phyloP scores from a whole-genome alignment of 768 basidiomycete genomes.

The Amanita polypyramis region DNA sequence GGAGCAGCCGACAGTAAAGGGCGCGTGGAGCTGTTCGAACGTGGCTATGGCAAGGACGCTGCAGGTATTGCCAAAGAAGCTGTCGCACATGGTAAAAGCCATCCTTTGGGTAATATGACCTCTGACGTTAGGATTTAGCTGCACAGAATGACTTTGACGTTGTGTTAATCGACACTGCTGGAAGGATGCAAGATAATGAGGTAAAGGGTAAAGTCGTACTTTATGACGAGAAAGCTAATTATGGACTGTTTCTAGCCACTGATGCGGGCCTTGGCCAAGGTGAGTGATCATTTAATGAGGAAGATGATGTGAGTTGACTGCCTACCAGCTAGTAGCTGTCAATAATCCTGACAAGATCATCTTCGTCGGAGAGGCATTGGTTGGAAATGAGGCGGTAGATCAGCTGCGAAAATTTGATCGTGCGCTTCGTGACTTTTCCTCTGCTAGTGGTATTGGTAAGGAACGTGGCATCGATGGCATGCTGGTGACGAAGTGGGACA shows the following conservation, averaged over 20 bases:
- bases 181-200: constrained; percentile 99
- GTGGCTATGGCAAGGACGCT: constrained; percentile 98
- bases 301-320: background rate
- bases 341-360: constrained; percentile 97
- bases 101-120: background rate
- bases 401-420: constrained; percentile 96
- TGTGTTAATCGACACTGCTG: constrained; percentile 95
- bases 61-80: constrained; percentile 97
- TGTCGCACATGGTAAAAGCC: constrained; percentile 62
- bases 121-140: background rate
- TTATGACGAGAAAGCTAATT: background rate
- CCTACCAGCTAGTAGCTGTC: constrained; percentile 70
- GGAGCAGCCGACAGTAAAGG: constrained; percentile 60
- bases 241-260: constrained; percentile 47
- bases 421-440: constrained; percentile 85
- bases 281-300: constrained; percentile 16
- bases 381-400: constrained; percentile 98
- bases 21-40: constrained; percentile 87
- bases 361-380: constrained; percentile 96
- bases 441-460: constrained; percentile 52
- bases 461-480: constrained; percentile 96
- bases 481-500: constrained; percentile 98
- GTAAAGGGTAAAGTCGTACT: constrained; percentile 42
- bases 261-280: constrained; percentile 98
- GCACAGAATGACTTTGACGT: constrained; percentile 81